These are phyloP conservation scores for Chenopodium quinoa DNA, from an alignment of 148 eudicot genomes.

Conservation along the genomic window DNA sequence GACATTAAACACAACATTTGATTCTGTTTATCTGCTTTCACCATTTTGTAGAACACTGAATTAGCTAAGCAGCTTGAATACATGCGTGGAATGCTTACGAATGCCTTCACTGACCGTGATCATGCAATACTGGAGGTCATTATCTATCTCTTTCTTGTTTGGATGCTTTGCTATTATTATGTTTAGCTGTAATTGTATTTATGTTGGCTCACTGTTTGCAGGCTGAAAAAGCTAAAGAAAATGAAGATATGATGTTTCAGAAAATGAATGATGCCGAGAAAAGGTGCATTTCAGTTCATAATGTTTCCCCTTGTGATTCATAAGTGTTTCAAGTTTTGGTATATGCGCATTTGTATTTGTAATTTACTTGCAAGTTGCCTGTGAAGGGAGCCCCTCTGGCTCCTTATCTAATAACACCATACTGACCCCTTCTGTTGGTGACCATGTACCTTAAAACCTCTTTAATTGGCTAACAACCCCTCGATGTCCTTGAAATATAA, in stretches of 20 bases:
- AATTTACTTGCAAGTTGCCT: not conserved
- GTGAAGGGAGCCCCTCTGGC: too few species aligned
- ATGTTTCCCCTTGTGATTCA: not conserved
- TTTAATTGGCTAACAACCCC: not conserved
- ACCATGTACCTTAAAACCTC: too few species aligned
- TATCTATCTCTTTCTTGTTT: conserved; percentile 1
- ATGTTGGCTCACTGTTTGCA: conserved; percentile 35
- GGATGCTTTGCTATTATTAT: not conserved
- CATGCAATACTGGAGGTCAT: conserved; percentile 83
- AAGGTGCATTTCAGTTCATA: conserved; percentile 41
- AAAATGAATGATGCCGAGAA: conserved; percentile 48
- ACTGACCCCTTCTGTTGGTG: not conserved
- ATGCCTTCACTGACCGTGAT: conserved; percentile 96
- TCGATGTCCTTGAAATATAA: too few species aligned
- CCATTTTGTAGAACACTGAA: conserved; percentile 59
- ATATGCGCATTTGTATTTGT: not conserved
- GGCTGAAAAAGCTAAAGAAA: conserved; percentile 95
- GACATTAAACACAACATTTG: not conserved
- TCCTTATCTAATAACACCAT: not conserved
- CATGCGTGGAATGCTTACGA: conserved; percentile 68
- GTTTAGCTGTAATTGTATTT: conserved; percentile 14
- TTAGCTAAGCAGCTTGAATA: conserved; percentile 81
- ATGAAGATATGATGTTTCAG: conserved; percentile 60
- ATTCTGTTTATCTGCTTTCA: conserved; percentile 14
- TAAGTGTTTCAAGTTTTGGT: not conserved